Evolutionary conservation across 73 alveolate species (phyloP).

Genomic region (Paramecium biaurelia): DNA sequence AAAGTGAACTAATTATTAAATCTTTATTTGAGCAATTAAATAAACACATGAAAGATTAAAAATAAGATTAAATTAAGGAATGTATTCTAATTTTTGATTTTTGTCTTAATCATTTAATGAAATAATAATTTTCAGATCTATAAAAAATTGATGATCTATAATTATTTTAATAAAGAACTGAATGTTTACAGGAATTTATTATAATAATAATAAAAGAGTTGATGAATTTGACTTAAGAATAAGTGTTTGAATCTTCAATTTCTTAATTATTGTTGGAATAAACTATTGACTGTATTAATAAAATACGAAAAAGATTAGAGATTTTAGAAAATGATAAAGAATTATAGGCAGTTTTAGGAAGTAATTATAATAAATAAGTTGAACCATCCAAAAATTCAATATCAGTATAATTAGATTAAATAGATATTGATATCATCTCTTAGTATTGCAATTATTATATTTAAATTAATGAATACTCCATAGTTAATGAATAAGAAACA

Average conservation of each 20-base stretch:
- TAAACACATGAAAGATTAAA: background rate
- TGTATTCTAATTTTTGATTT: background rate
- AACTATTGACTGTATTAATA: background rate
- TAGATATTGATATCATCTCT: background rate
- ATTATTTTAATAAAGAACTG: background rate
- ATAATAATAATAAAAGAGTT: background rate
- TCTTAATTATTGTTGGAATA: background rate
- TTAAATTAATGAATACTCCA: background rate
- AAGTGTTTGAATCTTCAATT: background rate
- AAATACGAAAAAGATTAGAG: background rate
- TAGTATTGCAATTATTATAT: slow-evolving; percentile 1
- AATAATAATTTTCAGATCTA: background rate
- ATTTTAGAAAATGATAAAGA: background rate
- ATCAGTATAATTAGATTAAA: background rate
- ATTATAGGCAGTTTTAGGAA: background rate
- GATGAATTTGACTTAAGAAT: background rate
- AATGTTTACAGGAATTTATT: slow-evolving; percentile 14
- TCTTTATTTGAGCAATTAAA: background rate
- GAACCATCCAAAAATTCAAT: background rate
- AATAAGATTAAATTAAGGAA: slow-evolving; percentile 14
- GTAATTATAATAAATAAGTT: background rate
- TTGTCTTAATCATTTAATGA: slow-evolving; percentile 5
- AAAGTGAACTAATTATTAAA: background rate
- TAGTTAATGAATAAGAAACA: background rate
- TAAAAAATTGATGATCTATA: background rate